Conservation (phyloP, 2,329 filamentous ascomycete genomes). For the Chrysosporium queenslandicum region DNA sequence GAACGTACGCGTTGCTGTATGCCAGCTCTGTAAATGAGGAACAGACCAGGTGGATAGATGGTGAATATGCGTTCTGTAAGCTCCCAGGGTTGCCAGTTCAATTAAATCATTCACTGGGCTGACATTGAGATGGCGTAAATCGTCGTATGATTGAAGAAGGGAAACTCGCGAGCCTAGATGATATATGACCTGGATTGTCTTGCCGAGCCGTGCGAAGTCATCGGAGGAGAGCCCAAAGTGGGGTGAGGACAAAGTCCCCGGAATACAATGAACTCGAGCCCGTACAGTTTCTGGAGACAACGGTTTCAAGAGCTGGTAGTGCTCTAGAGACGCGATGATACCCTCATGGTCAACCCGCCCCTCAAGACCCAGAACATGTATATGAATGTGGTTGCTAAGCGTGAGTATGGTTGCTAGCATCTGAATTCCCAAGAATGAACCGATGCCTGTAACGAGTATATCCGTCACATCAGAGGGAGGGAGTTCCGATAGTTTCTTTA, state of each 20-base stretch:
- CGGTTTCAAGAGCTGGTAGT: conserved; percentile 1
- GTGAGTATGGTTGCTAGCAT: conserved; percentile 6
- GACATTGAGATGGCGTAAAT: conserved; percentile 8
- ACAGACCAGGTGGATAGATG: conserved; percentile 13
- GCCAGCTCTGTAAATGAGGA: conserved; percentile 9
- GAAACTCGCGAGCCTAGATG: conserved; percentile 10
- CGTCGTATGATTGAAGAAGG: conserved; percentile 12
- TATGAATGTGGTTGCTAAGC: background rate
- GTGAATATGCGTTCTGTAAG: conserved; percentile 9
- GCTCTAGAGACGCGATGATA: conserved; percentile 1
- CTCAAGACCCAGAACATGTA: conserved; percentile 8
- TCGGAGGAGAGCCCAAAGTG: background rate
- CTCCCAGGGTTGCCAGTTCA: conserved; percentile 7
- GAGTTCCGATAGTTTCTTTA: background rate
- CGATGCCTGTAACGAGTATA: conserved; percentile 12
- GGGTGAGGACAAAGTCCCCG: conserved; percentile 5
- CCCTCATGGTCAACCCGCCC: background rate
- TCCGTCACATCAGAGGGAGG: conserved; percentile 4
- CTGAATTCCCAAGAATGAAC: conserved; percentile 12
- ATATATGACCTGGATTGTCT: conserved; percentile 11
- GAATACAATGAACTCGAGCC: conserved; percentile 7
- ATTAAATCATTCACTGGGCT: conserved; percentile 4
- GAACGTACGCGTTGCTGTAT: conserved; percentile 4
- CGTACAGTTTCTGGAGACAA: background rate
- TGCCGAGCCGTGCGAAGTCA: conserved; percentile 7